Percentiles rank a stretch among this genome's conserved stretches.
Evolutionary conservation across 352 stramenopile species (phyloP).

Genomic region (Phytopythium aichiense): DNA sequence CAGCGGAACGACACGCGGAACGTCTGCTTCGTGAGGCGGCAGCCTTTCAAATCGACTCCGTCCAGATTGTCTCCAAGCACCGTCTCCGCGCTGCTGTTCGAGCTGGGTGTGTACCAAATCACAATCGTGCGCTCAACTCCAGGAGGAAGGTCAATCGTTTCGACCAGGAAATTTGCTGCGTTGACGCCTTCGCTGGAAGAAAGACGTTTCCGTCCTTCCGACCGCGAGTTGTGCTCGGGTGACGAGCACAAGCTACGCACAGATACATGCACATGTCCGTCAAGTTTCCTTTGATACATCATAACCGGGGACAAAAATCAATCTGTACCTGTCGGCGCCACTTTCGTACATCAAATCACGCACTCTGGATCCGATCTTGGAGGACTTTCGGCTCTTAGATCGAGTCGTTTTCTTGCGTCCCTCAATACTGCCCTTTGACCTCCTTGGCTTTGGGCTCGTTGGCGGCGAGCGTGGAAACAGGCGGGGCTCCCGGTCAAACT

Average conservation of each 20-base stretch:
- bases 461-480: conserved; percentile 40
- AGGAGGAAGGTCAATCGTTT: conserved; percentile 83
- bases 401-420: conserved; percentile 41
- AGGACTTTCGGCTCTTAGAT: conserved; percentile 47
- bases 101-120: conserved; percentile 77
- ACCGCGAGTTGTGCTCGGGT: conserved; percentile 52
- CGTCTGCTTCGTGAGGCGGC: conserved; percentile 79
- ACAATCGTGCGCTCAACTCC: conserved; percentile 86
- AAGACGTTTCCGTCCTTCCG: conserved; percentile 38
- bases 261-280: conserved; percentile 2
- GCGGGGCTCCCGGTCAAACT: conserved; percentile 78
- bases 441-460: conserved; percentile 50
- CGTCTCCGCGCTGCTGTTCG: conserved; percentile 35
- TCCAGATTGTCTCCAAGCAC: conserved; percentile 43
- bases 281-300: neutral
- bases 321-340: conserved; percentile 66
- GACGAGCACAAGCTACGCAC: conserved; percentile 67
- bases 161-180: conserved; percentile 84
- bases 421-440: conserved; percentile 27
- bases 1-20: conserved; percentile 87
- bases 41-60: conserved; percentile 71
- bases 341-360: conserved; percentile 70
- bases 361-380: conserved; percentile 45
- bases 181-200: conserved; percentile 53
- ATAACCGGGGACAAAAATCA: conserved; percentile 5